A percentile compares a stretch with the other conserved stretches of the same genome.
phyloP scores from a whole-genome alignment of 2,329 filamentous ascomycete species.

The Apiospora aurea region DNA sequence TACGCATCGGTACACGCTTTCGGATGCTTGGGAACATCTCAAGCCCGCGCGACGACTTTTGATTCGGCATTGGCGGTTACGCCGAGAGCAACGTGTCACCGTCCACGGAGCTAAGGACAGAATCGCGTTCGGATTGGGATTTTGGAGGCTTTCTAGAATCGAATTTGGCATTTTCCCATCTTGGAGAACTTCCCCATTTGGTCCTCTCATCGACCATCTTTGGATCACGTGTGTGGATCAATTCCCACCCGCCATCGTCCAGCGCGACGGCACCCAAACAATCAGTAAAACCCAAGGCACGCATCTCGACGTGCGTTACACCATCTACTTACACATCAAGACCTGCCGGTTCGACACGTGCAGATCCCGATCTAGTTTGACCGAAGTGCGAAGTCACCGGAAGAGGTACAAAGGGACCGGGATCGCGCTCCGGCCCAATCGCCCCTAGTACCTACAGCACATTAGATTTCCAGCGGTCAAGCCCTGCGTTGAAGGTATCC shows the following conservation, averaged over 20 bases:
- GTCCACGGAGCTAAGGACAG: background rate
- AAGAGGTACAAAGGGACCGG: background rate
- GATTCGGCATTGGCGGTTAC: constrained; percentile 1
- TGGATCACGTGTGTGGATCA: constrained; percentile 11
- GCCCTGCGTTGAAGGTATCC: background rate
- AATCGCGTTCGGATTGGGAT: background rate
- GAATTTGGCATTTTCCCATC: background rate
- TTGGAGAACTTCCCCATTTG: background rate
- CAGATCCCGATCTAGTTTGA: background rate
- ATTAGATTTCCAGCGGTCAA: background rate
- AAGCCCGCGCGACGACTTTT: background rate
- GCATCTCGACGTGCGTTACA: background rate
- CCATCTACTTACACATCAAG: background rate
- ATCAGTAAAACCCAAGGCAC: background rate
- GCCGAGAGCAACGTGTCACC: constrained; percentile 5
- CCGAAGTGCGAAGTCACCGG: background rate
- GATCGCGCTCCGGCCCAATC: background rate
- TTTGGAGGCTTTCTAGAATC: background rate
- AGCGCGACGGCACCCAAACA: constrained; percentile 16
- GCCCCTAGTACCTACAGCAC: background rate
- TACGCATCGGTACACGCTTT: background rate
- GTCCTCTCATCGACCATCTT: background rate
- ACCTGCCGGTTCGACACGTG: background rate
- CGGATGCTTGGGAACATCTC: background rate
- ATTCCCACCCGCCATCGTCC: background rate